phyloP scores from a whole-genome alignment of 2,329 filamentous ascomycete species.

The Colletotrichum agaves region DNA sequence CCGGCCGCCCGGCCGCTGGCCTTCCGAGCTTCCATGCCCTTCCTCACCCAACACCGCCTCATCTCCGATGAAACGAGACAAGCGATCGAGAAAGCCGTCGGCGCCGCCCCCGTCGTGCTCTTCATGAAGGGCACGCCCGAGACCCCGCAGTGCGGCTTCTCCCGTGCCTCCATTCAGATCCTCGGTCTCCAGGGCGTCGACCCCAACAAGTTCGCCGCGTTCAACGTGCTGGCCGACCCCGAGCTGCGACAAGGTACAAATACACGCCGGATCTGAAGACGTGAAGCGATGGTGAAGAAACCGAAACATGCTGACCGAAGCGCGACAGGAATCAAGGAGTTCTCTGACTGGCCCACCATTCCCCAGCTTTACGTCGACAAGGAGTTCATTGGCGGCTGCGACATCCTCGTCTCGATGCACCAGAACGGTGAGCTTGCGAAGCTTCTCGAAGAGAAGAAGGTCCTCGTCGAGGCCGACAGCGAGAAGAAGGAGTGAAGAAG shows the following conservation, averaged over 20 bases:
- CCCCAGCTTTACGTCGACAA: conserved; percentile 95
- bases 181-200: conserved; percentile 94
- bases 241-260: conserved; percentile 81
- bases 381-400: conserved; percentile 97
- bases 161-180: conserved; percentile 93
- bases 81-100: conserved; percentile 91
- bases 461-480: conserved; percentile 70
- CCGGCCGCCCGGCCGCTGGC: conserved; percentile 44
- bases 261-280: background rate
- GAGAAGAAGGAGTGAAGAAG: conserved; percentile 48
- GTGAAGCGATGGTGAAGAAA: background rate
- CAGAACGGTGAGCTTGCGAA: conserved; percentile 94
- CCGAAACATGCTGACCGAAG: conserved; percentile 9
- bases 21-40: conserved; percentile 37
- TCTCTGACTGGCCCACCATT: conserved; percentile 99
- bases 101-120: conserved; percentile 89
- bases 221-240: conserved; percentile 94
- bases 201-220: conserved; percentile 95
- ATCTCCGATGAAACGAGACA: conserved; percentile 82
- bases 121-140: conserved; percentile 99
- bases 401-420: conserved; percentile 97
- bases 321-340: conserved; percentile 90
- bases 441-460: conserved; percentile 89
- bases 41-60: conserved; percentile 64
- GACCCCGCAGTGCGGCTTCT: conserved; percentile 96